Percentiles rank a stretch among this genome's conserved stretches.
These are phyloP conservation scores for Phytophthora hibernalis DNA, from an alignment of 352 stramenopile species.

Conservation along the genomic window DNA sequence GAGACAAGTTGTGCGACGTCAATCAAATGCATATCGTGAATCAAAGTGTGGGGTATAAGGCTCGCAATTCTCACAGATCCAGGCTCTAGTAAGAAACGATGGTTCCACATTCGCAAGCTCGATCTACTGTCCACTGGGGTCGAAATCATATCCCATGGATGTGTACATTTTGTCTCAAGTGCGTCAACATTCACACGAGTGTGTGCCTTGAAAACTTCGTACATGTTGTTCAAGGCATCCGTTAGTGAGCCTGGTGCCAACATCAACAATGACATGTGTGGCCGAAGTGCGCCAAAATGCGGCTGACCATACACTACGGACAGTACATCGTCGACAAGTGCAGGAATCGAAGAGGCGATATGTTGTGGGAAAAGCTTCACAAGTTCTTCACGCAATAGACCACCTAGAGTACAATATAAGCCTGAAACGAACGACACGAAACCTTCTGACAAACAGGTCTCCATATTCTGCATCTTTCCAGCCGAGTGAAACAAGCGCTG, in stretches of 20 bases:
- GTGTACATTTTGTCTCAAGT: neutral
- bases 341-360: no score
- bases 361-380: neutral
- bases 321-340: no score
- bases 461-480: no score
- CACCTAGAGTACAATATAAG: neutral
- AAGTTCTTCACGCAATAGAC: neutral
- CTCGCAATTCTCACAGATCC: neutral
- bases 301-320: no score
- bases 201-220: neutral
- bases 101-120: neutral
- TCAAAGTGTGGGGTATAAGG: neutral
- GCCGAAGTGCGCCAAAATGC: no score
- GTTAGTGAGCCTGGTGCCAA: no score
- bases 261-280: no score
- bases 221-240: neutral
- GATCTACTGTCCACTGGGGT: no score
- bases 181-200: neutral
- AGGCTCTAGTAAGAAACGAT: neutral
- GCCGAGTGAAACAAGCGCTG: no score
- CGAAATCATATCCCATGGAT: neutral
- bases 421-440: neutral
- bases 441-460: neutral
- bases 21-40: neutral
- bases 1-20: no score